Evolutionary conservation across 495 filamentous ascomycete species (phyloP).

Genomic region (Daldinia bambusicola): DNA sequence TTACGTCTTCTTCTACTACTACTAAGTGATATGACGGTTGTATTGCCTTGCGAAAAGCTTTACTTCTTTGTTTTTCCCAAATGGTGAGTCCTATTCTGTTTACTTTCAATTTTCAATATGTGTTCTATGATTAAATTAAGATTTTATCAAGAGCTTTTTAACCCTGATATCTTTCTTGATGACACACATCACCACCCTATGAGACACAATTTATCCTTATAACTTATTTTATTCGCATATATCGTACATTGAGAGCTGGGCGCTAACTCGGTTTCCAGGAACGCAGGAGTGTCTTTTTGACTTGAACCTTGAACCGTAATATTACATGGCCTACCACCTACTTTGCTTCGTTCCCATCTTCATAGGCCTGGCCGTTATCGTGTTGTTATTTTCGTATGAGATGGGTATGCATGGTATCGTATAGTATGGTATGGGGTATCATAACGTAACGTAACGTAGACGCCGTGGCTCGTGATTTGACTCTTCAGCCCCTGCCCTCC

Average conservation of each 20-base stretch:
- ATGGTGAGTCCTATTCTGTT: slow-evolving; percentile 57
- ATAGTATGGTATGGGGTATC: no score
- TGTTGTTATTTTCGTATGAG: slow-evolving; percentile 10
- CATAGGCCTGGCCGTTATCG: neutral
- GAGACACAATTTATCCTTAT: slow-evolving; percentile 52
- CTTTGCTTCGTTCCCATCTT: slow-evolving; percentile 3
- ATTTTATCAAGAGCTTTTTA: slow-evolving; percentile 65
- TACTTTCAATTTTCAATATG: slow-evolving; percentile 7
- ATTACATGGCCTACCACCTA: neutral
- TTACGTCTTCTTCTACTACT: neutral
- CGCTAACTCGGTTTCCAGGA: slow-evolving; percentile 45
- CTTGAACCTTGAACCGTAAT: slow-evolving; percentile 8
- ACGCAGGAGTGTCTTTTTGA: slow-evolving; percentile 8
- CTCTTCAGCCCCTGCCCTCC: no score
- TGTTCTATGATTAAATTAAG: slow-evolving; percentile 64
- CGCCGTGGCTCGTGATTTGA: slow-evolving; percentile 5
- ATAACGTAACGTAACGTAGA: slow-evolving; percentile 9
- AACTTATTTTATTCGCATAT: slow-evolving; percentile 29
- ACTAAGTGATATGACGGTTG: slow-evolving; percentile 34
- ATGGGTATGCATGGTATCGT: no score
- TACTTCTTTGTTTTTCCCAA: slow-evolving; percentile 17
- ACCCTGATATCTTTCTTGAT: slow-evolving; percentile 62
- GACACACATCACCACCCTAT: slow-evolving; percentile 61
- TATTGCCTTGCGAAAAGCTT: slow-evolving; percentile 14
- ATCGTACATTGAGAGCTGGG: slow-evolving; percentile 38